phyloP scores from a whole-genome alignment of 2,329 filamentous ascomycete genomes.

The Beauveria asiatica region DNA sequence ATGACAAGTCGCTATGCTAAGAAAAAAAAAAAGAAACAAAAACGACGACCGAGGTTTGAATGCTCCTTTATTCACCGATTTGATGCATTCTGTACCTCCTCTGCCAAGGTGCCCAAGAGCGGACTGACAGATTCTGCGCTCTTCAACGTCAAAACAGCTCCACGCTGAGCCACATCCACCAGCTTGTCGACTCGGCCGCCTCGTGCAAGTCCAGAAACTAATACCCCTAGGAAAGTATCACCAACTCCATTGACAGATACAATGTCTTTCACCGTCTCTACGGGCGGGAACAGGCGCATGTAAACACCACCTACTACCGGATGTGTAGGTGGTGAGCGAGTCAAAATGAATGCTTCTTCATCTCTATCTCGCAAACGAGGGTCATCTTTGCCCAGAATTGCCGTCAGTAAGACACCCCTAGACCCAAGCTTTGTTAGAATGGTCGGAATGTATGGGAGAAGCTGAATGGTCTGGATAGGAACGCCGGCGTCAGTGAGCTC shows the following conservation, averaged over 20 bases:
- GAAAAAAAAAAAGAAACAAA: background rate
- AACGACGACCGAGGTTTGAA: background rate
- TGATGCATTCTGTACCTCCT: slow-evolving; percentile 24
- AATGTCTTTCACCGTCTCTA: slow-evolving; percentile 59
- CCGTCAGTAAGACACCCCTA: slow-evolving; percentile 66
- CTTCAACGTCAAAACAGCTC: slow-evolving; percentile 69
- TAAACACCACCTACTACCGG: slow-evolving; percentile 66
- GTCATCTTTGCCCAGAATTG: slow-evolving; percentile 60
- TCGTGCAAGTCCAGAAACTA: slow-evolving; percentile 69
- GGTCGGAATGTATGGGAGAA: slow-evolving; percentile 80
- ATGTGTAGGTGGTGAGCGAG: slow-evolving; percentile 46
- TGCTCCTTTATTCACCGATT: background rate
- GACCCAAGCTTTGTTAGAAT: slow-evolving; percentile 77
- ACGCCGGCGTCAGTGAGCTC: slow-evolving; percentile 70
- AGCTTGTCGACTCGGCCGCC: slow-evolving; percentile 50
- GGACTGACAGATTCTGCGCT: slow-evolving; percentile 65
- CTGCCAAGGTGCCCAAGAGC: slow-evolving; percentile 39
- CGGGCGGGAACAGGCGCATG: slow-evolving; percentile 63
- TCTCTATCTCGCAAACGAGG: slow-evolving; percentile 53
- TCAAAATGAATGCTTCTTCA: slow-evolving; percentile 62
- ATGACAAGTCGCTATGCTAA: slow-evolving; percentile 2
- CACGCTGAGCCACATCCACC: slow-evolving; percentile 73
- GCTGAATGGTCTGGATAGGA: slow-evolving; percentile 72
- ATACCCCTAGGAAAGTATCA: slow-evolving; percentile 81
- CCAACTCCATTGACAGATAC: slow-evolving; percentile 92